Evolutionary conservation across 78 protist species (phyloP).

Genomic region (Tieghemostelium lacteum): DNA sequence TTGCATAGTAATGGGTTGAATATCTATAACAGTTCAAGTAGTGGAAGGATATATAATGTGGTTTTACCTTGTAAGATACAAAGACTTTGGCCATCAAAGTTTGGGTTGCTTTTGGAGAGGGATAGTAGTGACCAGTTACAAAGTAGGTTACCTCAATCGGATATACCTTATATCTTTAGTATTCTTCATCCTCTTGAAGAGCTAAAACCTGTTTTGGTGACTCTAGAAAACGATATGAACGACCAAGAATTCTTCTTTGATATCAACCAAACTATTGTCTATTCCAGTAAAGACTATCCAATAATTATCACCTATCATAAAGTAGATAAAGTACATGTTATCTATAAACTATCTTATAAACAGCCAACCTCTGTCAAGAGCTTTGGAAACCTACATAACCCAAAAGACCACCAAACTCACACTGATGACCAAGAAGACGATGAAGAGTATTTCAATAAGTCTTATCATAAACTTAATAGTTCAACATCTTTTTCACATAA

Average conservation of each 20-base stretch:
- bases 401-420: not conserved
- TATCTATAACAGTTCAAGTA: constrained; percentile 31
- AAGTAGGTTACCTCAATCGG: not conserved
- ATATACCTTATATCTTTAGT: constrained; percentile 41
- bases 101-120: constrained; percentile 55
- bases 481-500: not conserved
- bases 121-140: not conserved
- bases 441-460: not conserved
- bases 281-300: constrained; percentile 16
- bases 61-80: constrained; percentile 50
- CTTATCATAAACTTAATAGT: not conserved
- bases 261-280: constrained; percentile 16
- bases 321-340: not conserved
- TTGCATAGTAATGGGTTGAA: constrained; percentile 11
- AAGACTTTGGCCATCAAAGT: constrained; percentile 16
- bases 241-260: constrained; percentile 48
- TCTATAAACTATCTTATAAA: constrained; percentile 9
- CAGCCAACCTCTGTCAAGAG: not conserved
- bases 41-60: constrained; percentile 24
- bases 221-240: not conserved
- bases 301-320: constrained; percentile 1
- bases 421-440: not conserved
- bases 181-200: constrained; percentile 66
- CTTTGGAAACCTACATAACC: not conserved
- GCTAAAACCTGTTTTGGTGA: constrained; percentile 17